A percentile compares a stretch with the other conserved stretches of the same genome.
Conservation (phyloP, 306 rosid genomes). For the Sicyos edulis region DNA sequence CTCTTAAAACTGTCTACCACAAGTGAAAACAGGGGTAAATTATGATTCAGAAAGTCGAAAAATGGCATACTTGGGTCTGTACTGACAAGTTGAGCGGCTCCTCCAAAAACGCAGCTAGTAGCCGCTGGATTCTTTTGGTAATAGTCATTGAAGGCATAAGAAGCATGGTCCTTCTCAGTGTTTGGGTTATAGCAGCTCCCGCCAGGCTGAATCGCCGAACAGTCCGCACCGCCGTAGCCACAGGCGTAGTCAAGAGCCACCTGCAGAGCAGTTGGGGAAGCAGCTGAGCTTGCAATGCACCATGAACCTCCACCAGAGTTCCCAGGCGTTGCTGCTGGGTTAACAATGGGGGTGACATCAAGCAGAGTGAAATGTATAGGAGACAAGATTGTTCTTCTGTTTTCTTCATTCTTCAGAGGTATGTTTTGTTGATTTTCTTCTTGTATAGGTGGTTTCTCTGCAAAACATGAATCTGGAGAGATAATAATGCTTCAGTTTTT, state of each 20-base stretch:
- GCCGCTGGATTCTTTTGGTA: conserved; percentile 78
- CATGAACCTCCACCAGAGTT: conserved; percentile 55
- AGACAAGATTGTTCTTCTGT: conserved; percentile 34
- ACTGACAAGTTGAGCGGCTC: conserved; percentile 56
- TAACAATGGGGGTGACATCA: conserved; percentile 45
- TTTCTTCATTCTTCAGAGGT: conserved; percentile 33
- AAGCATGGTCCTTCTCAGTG: conserved; percentile 69
- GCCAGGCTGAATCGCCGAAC: conserved; percentile 61
- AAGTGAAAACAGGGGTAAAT: not conserved
- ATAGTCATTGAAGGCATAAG: conserved; percentile 80
- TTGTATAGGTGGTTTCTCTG: conserved; percentile 34
- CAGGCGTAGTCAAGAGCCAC: conserved; percentile 93
- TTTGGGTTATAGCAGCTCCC: conserved; percentile 70
- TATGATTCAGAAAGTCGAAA: conserved; percentile 15
- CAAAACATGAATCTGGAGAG: conserved; percentile 54
- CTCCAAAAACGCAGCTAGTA: conserved; percentile 79
- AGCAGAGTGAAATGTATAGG: conserved; percentile 34
- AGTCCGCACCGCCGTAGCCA: conserved; percentile 82
- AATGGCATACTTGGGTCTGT: conserved; percentile 82
- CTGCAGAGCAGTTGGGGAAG: conserved; percentile 70
- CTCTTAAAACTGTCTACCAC: not conserved
- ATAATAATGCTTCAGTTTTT: conserved; percentile 10
- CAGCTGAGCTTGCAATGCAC: conserved; percentile 67
- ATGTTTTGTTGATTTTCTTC: conserved; percentile 30
- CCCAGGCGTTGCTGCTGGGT: no score